Conservation (phyloP, 2,329 filamentous ascomycete species). For the Diaporthe sp. region DNA sequence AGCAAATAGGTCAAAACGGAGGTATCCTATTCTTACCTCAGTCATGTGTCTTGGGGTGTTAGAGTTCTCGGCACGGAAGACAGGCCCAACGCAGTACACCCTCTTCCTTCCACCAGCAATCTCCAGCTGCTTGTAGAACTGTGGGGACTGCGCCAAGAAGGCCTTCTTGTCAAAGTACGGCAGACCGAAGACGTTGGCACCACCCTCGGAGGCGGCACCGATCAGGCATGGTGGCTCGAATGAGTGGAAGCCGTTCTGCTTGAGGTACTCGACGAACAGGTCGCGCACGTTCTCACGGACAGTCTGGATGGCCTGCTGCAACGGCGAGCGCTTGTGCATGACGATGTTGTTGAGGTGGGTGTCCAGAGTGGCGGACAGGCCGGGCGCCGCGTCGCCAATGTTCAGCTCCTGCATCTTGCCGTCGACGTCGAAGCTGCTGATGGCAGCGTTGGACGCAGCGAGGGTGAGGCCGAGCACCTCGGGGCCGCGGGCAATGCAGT, state of each 20-base stretch:
- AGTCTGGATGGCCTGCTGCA: slow-evolving; percentile 83
- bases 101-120: slow-evolving; percentile 83
- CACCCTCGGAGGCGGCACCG: slow-evolving; percentile 91
- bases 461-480: slow-evolving; percentile 70
- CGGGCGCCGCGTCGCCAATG: slow-evolving; percentile 52
- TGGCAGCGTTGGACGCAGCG: slow-evolving; percentile 65
- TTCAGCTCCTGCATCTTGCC: slow-evolving; percentile 56
- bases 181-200: slow-evolving; percentile 90
- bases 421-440: slow-evolving; percentile 72
- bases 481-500: slow-evolving; percentile 76
- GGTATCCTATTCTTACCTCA: slow-evolving; percentile 60
- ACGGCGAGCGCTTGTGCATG: slow-evolving; percentile 91
- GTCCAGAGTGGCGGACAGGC: slow-evolving; percentile 81
- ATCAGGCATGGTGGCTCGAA: slow-evolving; percentile 93
- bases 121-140: slow-evolving; percentile 90
- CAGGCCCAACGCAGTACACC: slow-evolving; percentile 83
- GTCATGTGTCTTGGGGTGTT: slow-evolving; percentile 90
- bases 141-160: slow-evolving; percentile 83
- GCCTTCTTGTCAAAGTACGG: slow-evolving; percentile 90
- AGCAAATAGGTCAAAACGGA: neutral
- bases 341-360: slow-evolving; percentile 92
- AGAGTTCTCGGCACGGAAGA: slow-evolving; percentile 88
- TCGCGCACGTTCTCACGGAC: slow-evolving; percentile 51
- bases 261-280: slow-evolving; percentile 71
- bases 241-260: slow-evolving; percentile 79